Evolutionary conservation across 768 basidiomycete species (phyloP), one percentile per base, ranked within the genome.

Genomic region (Cyclocybe aegerita): DNA sequence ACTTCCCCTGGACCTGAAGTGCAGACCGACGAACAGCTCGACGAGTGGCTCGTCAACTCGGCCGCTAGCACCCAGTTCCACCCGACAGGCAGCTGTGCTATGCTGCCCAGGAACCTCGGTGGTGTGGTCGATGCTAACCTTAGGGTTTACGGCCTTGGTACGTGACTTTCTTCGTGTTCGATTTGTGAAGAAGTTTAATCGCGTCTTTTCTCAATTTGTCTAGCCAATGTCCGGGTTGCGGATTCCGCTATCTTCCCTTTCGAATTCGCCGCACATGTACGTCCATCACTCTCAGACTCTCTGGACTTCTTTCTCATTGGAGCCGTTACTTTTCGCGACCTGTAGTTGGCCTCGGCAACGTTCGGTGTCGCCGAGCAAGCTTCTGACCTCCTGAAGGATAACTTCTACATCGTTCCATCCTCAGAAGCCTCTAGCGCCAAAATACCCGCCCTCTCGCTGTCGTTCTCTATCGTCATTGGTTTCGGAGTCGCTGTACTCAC

Each of bases 221-320:
- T 36, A 61, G 67, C 70, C 16, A 86, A 86, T 68, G 72, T 85
- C 35, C 73, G 83, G 43, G 79, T 85, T 30, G 77, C 66, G n/a
- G 81, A 82, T 56, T 64, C 79, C 3, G 79, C 77, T 4, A 74
- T 85, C 30, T 80, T 77, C 63, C 82, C 83, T 0, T 71, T 81
- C 39, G 63, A 65, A 46, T 67, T 69, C 56, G 64, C 67, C 32
- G 65, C 67, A 11, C 67, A 67, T 64, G 65, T 65, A 38, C 33
- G 65, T 55, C 6, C 14, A 16, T 42, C 15, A n/a, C 9, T 14
- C 6, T 36, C 32, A 23, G 3, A 23, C 4, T 38, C 39, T 46
- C 45, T 39, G 16, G 29, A 17, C 36, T 39, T 17, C n/a, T 14
- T 31, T 15, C 15, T 17, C 35, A 42, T 23, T 14, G 8, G 14